Evolutionary conservation across 495 filamentous ascomycete genomes (phyloP).

Genomic region (Xanthoparmelia taractica): DNA sequence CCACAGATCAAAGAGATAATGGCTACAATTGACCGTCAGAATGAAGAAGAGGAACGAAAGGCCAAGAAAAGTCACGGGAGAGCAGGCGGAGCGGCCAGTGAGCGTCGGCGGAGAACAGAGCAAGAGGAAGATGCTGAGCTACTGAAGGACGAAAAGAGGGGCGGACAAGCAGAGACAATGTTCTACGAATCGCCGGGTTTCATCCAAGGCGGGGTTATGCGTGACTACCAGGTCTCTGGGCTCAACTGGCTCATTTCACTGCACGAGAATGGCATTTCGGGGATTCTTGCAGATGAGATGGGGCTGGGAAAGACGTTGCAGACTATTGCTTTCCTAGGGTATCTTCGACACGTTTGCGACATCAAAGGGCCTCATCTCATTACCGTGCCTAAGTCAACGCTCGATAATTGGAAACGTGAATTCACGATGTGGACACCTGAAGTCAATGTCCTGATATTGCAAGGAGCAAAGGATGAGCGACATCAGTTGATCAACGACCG

Average conservation of each 20-base stretch:
- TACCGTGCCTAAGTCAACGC: constrained; percentile 90
- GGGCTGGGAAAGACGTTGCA: constrained; percentile 91
- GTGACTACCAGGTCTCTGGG: constrained; percentile 91
- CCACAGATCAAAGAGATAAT: constrained; percentile 87
- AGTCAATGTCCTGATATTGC: constrained; percentile 86
- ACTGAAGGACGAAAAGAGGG: constrained; percentile 80
- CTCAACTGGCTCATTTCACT: constrained; percentile 98
- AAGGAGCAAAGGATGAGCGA: constrained; percentile 92
- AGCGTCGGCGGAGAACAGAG: constrained; percentile 80
- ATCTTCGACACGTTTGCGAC: constrained; percentile 79
- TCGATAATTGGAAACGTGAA: constrained; percentile 98
- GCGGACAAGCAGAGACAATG: constrained; percentile 74
- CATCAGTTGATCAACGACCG: constrained; percentile 82
- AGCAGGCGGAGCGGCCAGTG: constrained; percentile 74
- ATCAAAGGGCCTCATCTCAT: constrained; percentile 92
- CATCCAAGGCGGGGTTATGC: constrained; percentile 78
- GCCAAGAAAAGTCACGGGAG: constrained; percentile 65
- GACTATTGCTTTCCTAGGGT: constrained; percentile 86
- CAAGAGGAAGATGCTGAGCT: constrained; percentile 97
- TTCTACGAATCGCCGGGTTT: constrained; percentile 90
- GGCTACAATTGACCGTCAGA: constrained; percentile 85
- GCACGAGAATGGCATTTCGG: constrained; percentile 97
- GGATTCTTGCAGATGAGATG: constrained; percentile 97
- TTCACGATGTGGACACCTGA: constrained; percentile 93
- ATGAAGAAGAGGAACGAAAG: constrained; percentile 62